Conservation (phyloP, 2,329 filamentous ascomycete genomes). For the Talaromyces sp. region DNA sequence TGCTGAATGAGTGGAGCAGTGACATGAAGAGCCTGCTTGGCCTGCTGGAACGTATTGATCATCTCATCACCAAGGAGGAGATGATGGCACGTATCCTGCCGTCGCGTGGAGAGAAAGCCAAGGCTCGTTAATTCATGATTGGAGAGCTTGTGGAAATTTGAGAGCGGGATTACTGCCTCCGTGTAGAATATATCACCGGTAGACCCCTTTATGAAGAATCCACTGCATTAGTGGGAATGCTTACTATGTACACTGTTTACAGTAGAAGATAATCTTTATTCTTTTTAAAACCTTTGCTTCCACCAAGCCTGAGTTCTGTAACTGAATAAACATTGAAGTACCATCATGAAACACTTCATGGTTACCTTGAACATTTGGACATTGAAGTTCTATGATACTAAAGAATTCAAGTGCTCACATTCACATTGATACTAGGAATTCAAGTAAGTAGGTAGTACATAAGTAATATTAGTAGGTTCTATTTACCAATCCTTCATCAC, state of each 20-base stretch:
- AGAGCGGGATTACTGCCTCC: slow-evolving; percentile 21
- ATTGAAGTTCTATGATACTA: no score
- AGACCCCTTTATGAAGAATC: slow-evolving; percentile 22
- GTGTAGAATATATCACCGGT: slow-evolving; percentile 37
- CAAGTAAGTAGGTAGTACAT: no score
- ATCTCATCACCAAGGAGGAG: slow-evolving; percentile 98
- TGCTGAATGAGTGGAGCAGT: slow-evolving; percentile 96
- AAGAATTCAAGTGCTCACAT: no score
- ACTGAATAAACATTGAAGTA: no score
- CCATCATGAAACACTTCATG: no score
- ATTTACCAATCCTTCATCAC: neutral
- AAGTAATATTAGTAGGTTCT: no score
- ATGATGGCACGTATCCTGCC: slow-evolving; percentile 99
- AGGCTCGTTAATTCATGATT: slow-evolving; percentile 34
- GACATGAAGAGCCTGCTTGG: slow-evolving; percentile 95
- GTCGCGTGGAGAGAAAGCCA: slow-evolving; percentile 41
- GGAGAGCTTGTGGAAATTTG: slow-evolving; percentile 5
- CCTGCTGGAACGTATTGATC: slow-evolving; percentile 86
- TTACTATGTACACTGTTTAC: neutral
- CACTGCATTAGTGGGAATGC: slow-evolving; percentile 11
- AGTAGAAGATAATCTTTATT: neutral
- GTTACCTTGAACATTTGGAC: no score
- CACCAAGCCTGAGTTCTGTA: no score
- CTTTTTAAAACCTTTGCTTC: no score
- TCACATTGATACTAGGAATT: no score